Base-by-base conservation (phyloP, 257 asterid genomes). In the Petrea volubilis region DNA sequence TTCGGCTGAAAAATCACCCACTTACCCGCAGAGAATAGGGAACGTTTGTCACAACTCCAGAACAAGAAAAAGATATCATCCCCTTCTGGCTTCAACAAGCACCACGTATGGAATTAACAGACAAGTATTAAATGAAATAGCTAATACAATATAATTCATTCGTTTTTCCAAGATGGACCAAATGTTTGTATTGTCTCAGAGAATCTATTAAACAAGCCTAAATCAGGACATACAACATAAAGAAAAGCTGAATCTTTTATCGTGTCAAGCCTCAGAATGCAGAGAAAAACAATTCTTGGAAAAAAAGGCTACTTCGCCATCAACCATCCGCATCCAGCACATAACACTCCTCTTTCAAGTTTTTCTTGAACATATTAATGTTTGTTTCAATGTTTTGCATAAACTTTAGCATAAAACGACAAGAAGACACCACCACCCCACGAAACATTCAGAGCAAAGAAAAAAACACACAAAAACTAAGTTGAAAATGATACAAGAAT, bases 271-370 rank as follows among this genome's bases (percentile, higher is more conserved):
- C 25, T 10, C 24, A 34, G 17, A 33, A 25, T 33, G 49, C 43
- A 38, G 6, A 38, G 43, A 38, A 38, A 8, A 38, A 3, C 4
- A 38, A 2, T 5, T 38, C 10, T 5, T 2, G 38, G 7, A 31
- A 31, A 31, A 7, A 31, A 31, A 31, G n/a, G n/a, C 71, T 7
- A 52, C 43, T 61, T 62, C 6, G 29, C 64, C 59, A 64, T 56
- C 72, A 76, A 71, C 60, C 74, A 40, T 31, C 51, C 18, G 24
- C 21, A 59, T 51, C 55, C 53, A 43, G 58, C 38, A 59, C 10
- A 59, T 17, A 44, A n/a, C 24, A 18, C 23, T 11, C 13, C 18
- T 56, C 15, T 5, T 17, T 28, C 47, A 56, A 17, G 18, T 15
- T 27, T 36, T 56, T 9, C 23, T 46, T 7, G 15, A 23, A 67